phyloP scores from a whole-genome alignment of 805 yeast species.

The Candida multigemmis region DNA sequence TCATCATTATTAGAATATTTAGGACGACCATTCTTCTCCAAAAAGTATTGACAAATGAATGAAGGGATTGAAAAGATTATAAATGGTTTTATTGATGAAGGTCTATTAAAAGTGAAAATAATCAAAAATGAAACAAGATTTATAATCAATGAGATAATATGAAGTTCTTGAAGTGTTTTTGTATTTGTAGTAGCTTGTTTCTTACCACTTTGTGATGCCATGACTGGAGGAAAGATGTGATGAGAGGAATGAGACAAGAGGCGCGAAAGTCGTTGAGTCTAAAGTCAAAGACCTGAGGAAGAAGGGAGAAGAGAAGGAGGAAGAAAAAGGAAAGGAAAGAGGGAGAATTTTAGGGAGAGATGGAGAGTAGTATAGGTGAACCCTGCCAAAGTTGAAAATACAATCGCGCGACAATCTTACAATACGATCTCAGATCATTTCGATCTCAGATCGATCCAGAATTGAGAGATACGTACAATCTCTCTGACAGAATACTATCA shows the following conservation, averaged over 20 bases:
- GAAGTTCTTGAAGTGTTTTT: conserved; percentile 29
- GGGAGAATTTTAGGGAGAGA: too few species aligned
- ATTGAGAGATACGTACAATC: not conserved
- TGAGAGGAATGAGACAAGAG: too few species aligned
- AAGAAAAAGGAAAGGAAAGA: too few species aligned
- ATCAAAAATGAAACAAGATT: conserved; percentile 27
- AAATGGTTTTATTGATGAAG: conserved; percentile 32
- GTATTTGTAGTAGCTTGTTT: conserved; percentile 38
- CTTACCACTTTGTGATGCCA: conserved; percentile 54
- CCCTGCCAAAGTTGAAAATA: too few species aligned
- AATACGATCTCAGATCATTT: too few species aligned
- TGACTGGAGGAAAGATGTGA: too few species aligned
- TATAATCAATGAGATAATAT: conserved; percentile 18
- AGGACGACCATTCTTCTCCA: conserved; percentile 60
- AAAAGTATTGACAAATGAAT: conserved; percentile 35
- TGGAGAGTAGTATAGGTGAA: too few species aligned
- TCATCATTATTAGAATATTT: conserved; percentile 25
- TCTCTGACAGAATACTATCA: conserved; percentile 1
- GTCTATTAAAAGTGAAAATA: conserved; percentile 33
- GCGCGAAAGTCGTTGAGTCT: too few species aligned
- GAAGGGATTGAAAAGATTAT: conserved; percentile 26
- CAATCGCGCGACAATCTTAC: too few species aligned
- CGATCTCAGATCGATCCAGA: too few species aligned
- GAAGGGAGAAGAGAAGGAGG: too few species aligned
- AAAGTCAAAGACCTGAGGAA: too few species aligned